These are phyloP conservation scores for Solanum etuberosum DNA, from an alignment of 257 asterid species.

Conservation along the genomic window DNA sequence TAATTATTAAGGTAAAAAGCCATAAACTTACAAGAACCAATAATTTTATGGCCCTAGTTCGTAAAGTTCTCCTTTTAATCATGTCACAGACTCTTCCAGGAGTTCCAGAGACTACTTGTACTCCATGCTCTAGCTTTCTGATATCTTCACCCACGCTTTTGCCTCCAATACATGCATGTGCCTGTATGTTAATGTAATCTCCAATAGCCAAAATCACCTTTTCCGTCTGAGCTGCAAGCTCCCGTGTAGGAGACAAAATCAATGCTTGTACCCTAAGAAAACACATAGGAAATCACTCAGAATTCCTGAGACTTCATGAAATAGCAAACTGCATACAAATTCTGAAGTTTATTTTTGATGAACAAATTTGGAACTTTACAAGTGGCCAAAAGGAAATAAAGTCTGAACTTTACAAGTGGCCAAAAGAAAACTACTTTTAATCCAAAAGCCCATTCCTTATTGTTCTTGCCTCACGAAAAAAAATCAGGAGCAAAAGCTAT, in stretches of 20 bases:
- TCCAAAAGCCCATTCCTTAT: background rate
- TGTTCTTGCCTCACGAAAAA: background rate
- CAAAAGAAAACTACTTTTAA: background rate
- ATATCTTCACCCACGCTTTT: slow-evolving; percentile 96
- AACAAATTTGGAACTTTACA: background rate
- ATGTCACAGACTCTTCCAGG: slow-evolving; percentile 98
- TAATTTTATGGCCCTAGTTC: slow-evolving; percentile 78
- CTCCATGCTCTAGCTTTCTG: slow-evolving; percentile 89
- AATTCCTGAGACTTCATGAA: background rate
- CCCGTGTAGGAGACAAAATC: slow-evolving; percentile 94
- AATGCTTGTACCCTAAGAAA: slow-evolving; percentile 77
- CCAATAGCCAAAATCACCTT: slow-evolving; percentile 87
- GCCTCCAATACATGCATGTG: slow-evolving; percentile 97
- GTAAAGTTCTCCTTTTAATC: slow-evolving; percentile 91
- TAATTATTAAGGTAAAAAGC: background rate
- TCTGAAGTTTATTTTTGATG: background rate
- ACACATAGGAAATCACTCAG: background rate
- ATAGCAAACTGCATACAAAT: background rate
- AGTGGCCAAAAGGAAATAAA: background rate
- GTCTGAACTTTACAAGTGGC: background rate
- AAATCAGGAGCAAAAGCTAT: background rate
- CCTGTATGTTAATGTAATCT: slow-evolving; percentile 71
- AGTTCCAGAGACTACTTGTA: slow-evolving; percentile 97
- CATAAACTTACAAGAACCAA: slow-evolving; percentile 55
- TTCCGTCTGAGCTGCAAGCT: slow-evolving; percentile 94